Evolutionary conservation across 2,329 filamentous ascomycete species (phyloP).

Genomic region (Colletotrichum sp.): DNA sequence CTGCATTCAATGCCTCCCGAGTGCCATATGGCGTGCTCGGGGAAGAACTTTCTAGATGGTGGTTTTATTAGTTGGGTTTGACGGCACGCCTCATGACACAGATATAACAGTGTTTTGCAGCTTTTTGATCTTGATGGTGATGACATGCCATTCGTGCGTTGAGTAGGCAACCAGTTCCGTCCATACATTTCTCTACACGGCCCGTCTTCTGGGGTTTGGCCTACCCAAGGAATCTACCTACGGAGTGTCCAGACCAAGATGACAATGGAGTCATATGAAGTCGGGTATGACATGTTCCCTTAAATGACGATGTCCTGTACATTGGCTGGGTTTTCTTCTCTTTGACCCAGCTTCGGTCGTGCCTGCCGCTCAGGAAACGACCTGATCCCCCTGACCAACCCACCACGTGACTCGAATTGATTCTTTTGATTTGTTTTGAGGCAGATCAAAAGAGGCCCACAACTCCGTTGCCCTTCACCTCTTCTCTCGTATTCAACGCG

Average conservation of each 20-base stretch:
- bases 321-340: not conserved
- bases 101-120: not conserved
- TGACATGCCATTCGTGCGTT: not conserved
- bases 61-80: not conserved
- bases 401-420: not conserved
- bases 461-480: not conserved
- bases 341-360: not conserved
- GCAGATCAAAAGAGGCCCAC: not conserved
- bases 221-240: not conserved
- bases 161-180: not conserved
- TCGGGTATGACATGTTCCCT: not conserved
- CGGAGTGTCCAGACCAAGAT: not conserved
- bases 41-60: not conserved
- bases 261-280: not conserved
- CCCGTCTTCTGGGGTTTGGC: not conserved
- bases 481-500: not conserved
- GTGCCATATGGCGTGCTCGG: not conserved
- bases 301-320: not conserved
- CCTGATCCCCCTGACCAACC: not conserved
- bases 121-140: rapidly evolving
- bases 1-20: rapidly evolving
- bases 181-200: not conserved
- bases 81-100: rapidly evolving
- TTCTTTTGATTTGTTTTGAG: not conserved
- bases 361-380: not conserved